These are phyloP conservation scores for Glaciozyma antarctica DNA, from an alignment of 768 basidiomycete genomes.

Conservation along the genomic window DNA sequence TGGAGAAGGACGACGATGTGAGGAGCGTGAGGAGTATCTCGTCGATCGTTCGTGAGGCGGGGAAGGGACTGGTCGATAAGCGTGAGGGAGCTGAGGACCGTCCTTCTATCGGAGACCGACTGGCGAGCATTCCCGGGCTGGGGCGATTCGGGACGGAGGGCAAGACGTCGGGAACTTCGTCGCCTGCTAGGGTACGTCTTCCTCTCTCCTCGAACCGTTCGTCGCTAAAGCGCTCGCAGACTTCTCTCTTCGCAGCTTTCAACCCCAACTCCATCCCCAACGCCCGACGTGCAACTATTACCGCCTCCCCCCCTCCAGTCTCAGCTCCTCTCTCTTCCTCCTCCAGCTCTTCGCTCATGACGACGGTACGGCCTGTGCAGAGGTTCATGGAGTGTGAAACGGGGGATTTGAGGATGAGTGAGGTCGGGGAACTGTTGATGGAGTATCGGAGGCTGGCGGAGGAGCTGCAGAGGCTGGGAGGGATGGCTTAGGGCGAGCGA, in stretches of 20 bases:
- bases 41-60: slow-evolving; percentile 16
- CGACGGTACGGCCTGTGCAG: slow-evolving; percentile 53
- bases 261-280: neutral
- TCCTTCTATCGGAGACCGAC: slow-evolving; percentile 68
- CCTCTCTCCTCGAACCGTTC: neutral
- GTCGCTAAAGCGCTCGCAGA: neutral
- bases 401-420: slow-evolving; percentile 69
- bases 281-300: slow-evolving; percentile 8
- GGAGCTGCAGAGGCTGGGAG: slow-evolving; percentile 3
- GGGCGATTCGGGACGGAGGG: slow-evolving; percentile 36
- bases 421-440: slow-evolving; percentile 65
- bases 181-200: slow-evolving; percentile 13
- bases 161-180: slow-evolving; percentile 7
- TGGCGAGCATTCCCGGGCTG: slow-evolving; percentile 61
- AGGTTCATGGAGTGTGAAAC: slow-evolving; percentile 63
- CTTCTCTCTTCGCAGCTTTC: slow-evolving; percentile 10
- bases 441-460: slow-evolving; percentile 47
- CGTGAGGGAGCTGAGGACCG: slow-evolving; percentile 41
- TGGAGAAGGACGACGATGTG: slow-evolving; percentile 46
- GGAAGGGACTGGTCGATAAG: neutral
- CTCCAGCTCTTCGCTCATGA: slow-evolving; percentile 41
- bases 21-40: slow-evolving; percentile 65
- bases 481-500: too few species aligned
- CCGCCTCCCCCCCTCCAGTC: slow-evolving; percentile 26
- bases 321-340: slow-evolving; percentile 42